These are phyloP conservation scores for Amanita pseudoporphyria DNA, from an alignment of 768 basidiomycete species.

Conservation along the genomic window DNA sequence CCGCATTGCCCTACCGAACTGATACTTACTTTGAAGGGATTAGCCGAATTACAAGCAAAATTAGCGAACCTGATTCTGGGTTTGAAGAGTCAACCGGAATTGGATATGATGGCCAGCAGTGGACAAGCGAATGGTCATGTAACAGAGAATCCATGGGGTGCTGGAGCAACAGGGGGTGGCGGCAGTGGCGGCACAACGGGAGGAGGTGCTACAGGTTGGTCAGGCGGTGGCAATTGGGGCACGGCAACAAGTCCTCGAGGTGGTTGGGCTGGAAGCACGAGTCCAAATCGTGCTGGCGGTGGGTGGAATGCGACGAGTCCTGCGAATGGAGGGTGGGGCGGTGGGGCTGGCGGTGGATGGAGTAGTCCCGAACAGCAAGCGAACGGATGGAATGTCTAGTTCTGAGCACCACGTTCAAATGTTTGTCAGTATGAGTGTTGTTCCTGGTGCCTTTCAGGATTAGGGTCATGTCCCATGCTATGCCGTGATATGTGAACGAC, in stretches of 20 bases:
- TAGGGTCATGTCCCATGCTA: too few species aligned
- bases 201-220: conserved; percentile 7
- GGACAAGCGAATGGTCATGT: conserved; percentile 26
- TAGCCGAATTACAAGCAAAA: conserved; percentile 72
- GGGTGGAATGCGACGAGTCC: conserved; percentile 7
- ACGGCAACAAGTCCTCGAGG: conserved; percentile 16
- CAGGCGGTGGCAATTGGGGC: background rate
- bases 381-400: conserved; percentile 46
- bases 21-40: conserved; percentile 36
- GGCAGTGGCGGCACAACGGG: conserved; percentile 19
- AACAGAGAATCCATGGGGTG: conserved; percentile 12
- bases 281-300: background rate
- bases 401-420: background rate
- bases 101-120: conserved; percentile 38
- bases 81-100: conserved; percentile 53
- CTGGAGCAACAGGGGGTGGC: conserved; percentile 19
- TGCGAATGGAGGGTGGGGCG: conserved; percentile 9
- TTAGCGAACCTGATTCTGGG: conserved; percentile 72
- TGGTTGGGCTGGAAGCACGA: conserved; percentile 25
- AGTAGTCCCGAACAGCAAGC: conserved; percentile 37
- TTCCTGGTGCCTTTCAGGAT: background rate
- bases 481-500: too few species aligned
- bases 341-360: conserved; percentile 35
- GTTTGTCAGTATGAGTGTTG: background rate
- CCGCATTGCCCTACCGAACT: background rate